Evolutionary conservation across 1,284 basidiomycete species (phyloP).

Genomic region (Ceratobasidium sp.): DNA sequence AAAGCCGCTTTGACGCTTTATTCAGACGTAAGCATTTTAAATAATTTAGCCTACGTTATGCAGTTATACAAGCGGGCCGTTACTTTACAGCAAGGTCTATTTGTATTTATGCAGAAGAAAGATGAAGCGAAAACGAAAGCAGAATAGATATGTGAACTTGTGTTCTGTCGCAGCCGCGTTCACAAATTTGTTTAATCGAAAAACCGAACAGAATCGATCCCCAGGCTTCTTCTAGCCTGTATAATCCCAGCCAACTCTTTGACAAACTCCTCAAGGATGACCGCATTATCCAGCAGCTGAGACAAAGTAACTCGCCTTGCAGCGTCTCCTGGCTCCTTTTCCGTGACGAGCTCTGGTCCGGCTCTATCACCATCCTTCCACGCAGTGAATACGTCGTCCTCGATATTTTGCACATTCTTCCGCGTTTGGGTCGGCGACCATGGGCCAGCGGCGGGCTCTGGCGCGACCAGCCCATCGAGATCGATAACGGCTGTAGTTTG

Average conservation of each 20-base stretch:
- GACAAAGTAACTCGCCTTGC: conserved; percentile 69
- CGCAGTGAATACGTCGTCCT: conserved; percentile 71
- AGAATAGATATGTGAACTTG: background rate
- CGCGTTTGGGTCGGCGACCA: conserved; percentile 65
- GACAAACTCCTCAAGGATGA: conserved; percentile 93
- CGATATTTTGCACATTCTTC: conserved; percentile 58
- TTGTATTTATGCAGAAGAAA: conserved; percentile 8
- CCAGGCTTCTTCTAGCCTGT: conserved; percentile 81
- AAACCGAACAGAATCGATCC: conserved; percentile 83
- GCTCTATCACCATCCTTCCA: conserved; percentile 49
- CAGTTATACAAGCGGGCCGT: background rate
- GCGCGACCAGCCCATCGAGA: conserved; percentile 74
- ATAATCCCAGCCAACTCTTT: conserved; percentile 92
- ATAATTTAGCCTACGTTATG: background rate
- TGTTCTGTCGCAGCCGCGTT: background rate
- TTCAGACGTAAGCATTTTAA: conserved; percentile 22
- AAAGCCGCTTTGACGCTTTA: conserved; percentile 32
- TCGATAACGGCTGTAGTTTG: conserved; percentile 73
- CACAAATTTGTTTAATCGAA: conserved; percentile 32
- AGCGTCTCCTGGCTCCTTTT: conserved; percentile 45
- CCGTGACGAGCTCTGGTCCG: conserved; percentile 43
- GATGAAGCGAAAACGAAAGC: background rate
- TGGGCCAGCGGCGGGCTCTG: conserved; percentile 62
- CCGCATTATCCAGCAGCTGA: conserved; percentile 89
- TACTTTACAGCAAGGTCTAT: conserved; percentile 20